Conservation (phyloP, 2,329 filamentous ascomycete genomes). For the Venturia effusa region DNA sequence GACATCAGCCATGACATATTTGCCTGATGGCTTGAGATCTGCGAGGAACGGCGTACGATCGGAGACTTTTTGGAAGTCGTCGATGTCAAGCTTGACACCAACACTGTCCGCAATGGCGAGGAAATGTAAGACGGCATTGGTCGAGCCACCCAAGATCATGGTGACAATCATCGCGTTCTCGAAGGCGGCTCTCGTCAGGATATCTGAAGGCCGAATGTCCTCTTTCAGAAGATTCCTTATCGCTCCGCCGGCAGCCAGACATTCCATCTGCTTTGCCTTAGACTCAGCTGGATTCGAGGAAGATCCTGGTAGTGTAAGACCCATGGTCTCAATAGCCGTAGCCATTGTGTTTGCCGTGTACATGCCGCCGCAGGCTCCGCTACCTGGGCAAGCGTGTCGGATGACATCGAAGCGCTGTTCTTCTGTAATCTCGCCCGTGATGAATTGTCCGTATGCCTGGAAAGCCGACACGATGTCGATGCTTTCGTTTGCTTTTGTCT, state of each 20-base stretch:
- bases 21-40: conserved; percentile 41
- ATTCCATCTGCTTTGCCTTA: conserved; percentile 40
- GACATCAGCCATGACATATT: conserved; percentile 51
- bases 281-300: conserved; percentile 41
- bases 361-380: conserved; percentile 78
- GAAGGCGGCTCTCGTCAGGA: conserved; percentile 37
- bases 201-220: conserved; percentile 38
- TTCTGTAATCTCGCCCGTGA: conserved; percentile 83
- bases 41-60: conserved; percentile 40
- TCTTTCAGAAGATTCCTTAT: conserved; percentile 41
- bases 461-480: conserved; percentile 97
- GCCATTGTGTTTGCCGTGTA: conserved; percentile 45
- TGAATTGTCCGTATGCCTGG: conserved; percentile 93
- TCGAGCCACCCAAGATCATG: conserved; percentile 39
- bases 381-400: conserved; percentile 75
- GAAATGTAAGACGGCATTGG: conserved; percentile 40
- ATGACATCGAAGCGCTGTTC: conserved; percentile 91
- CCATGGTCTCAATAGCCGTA: conserved; percentile 41
- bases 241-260: conserved; percentile 37
- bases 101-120: conserved; percentile 41
- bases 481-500: conserved; percentile 57
- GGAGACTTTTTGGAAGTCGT: conserved; percentile 41
- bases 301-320: conserved; percentile 39
- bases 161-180: conserved; percentile 42
- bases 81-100: conserved; percentile 38